Conservation (phyloP, 169 alveolate genomes). For the Plasmodium malariae region DNA sequence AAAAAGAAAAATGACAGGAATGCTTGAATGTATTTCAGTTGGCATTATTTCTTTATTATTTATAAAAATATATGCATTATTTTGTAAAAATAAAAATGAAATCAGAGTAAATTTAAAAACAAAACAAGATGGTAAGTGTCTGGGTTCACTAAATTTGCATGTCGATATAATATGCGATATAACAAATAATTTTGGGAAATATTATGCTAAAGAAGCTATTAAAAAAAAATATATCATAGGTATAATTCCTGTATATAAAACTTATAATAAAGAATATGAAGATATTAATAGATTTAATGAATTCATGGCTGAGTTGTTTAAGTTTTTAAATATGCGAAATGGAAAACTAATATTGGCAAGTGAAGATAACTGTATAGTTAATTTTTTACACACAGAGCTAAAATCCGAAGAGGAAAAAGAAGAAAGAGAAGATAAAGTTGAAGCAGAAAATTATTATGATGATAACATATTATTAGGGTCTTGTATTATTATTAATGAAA, state of each 20-base stretch:
- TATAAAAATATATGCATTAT: slow-evolving; percentile 28
- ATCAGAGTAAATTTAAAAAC: neutral
- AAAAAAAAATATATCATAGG: slow-evolving; percentile 57
- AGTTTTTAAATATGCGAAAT: slow-evolving; percentile 57
- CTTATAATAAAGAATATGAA: slow-evolving; percentile 60
- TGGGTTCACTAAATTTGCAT: slow-evolving; percentile 9
- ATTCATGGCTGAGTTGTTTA: slow-evolving; percentile 61
- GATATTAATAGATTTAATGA: slow-evolving; percentile 34
- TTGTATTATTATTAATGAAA: slow-evolving; percentile 59
- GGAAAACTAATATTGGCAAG: slow-evolving; percentile 75
- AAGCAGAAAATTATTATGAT: neutral
- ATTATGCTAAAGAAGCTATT: slow-evolving; percentile 45
- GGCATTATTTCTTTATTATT: slow-evolving; percentile 45
- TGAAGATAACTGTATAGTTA: slow-evolving; percentile 45
- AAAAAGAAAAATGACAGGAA: slow-evolving; percentile 20
- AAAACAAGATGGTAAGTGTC: slow-evolving; percentile 11
- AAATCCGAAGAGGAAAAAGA: neutral
- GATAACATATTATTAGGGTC: slow-evolving; percentile 53
- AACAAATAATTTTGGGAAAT: slow-evolving; percentile 72
- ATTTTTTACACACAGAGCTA: slow-evolving; percentile 21
- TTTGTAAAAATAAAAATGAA: slow-evolving; percentile 46
- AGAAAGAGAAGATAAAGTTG: slow-evolving; percentile 12
- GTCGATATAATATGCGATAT: slow-evolving; percentile 66
- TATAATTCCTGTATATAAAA: slow-evolving; percentile 69
- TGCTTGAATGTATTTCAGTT: slow-evolving; percentile 47